Evolutionary conservation across 345 rosid genomes (phyloP).

Genomic region (Ceriops tagal): DNA sequence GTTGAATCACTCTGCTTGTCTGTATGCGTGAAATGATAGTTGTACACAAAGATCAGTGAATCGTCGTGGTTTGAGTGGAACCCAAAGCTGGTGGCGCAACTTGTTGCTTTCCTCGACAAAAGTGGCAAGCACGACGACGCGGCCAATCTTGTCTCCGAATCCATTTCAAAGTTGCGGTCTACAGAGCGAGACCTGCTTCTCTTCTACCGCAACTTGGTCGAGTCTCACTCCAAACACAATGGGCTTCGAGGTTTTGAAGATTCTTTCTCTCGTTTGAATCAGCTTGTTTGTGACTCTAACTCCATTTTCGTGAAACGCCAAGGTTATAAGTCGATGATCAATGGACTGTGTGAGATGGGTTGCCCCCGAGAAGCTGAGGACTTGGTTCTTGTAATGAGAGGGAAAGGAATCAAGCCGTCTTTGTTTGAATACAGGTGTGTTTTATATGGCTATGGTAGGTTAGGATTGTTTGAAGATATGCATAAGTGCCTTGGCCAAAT

Average conservation of each 20-base stretch:
- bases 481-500: conserved; percentile 36
- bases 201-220: conserved; percentile 56
- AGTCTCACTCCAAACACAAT: conserved; percentile 42
- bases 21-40: conserved; percentile 25
- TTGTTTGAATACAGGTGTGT: conserved; percentile 53
- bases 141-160: conserved; percentile 39
- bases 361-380: conserved; percentile 54
- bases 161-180: conserved; percentile 39
- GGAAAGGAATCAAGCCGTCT: conserved; percentile 37
- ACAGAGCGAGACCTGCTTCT: conserved; percentile 53
- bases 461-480: conserved; percentile 71
- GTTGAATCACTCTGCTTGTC: conserved; percentile 3
- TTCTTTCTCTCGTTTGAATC: conserved; percentile 34
- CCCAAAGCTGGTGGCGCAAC: conserved; percentile 64
- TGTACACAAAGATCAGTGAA: conserved; percentile 57
- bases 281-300: conserved; percentile 36
- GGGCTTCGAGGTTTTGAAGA: conserved; percentile 47
- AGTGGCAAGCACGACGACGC: conserved; percentile 48
- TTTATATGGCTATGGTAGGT: conserved; percentile 57
- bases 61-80: conserved; percentile 85
- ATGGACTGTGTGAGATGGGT: conserved; percentile 66
- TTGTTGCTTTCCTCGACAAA: conserved; percentile 55
- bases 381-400: conserved; percentile 48
- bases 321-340: conserved; percentile 56
- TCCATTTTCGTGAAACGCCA: conserved; percentile 62